Conservation (phyloP, 352 stramenopile species). For the Blastocystis sp. region DNA sequence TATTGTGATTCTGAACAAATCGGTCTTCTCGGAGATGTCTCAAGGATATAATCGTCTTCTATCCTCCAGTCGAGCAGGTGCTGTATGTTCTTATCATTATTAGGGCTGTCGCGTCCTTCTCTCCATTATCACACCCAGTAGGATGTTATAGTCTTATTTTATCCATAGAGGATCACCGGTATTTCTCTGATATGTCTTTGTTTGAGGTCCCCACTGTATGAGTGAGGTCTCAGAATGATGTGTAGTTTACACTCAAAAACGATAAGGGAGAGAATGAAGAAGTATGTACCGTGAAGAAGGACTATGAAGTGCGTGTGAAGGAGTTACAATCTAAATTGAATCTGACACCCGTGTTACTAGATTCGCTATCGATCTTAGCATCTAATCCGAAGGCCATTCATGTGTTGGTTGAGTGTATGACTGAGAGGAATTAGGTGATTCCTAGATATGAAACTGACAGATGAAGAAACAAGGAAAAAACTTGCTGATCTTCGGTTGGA, state of each 20-base stretch:
- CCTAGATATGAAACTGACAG: conserved; percentile 14
- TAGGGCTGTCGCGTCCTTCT: conserved; percentile 55
- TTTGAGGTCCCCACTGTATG: conserved; percentile 19
- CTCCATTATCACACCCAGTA: conserved; percentile 4
- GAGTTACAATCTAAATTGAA: conserved; percentile 9
- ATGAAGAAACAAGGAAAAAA: not conserved
- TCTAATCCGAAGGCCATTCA: conserved; percentile 32
- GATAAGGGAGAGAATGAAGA: conserved; percentile 66
- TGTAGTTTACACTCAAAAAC: conserved; percentile 48
- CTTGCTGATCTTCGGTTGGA: not conserved
- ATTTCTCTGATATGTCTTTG: conserved; percentile 12
- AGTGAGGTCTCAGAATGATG: not conserved
- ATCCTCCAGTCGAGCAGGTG: not conserved
- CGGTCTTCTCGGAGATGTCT: conserved; percentile 15
- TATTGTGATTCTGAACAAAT: conserved; percentile 41
- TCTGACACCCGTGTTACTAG: not conserved
- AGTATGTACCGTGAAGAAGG: conserved; percentile 14
- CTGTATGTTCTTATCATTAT: not conserved
- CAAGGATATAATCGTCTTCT: not conserved
- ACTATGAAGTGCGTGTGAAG: conserved; percentile 32
- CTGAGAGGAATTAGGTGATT: not conserved
- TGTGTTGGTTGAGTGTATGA: conserved; percentile 26
- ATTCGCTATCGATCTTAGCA: not conserved
- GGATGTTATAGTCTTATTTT: not conserved
- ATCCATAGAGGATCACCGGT: not conserved